Conservation (phyloP, 2,329 filamentous ascomycete genomes). For the Hyphodiscus sp. region DNA sequence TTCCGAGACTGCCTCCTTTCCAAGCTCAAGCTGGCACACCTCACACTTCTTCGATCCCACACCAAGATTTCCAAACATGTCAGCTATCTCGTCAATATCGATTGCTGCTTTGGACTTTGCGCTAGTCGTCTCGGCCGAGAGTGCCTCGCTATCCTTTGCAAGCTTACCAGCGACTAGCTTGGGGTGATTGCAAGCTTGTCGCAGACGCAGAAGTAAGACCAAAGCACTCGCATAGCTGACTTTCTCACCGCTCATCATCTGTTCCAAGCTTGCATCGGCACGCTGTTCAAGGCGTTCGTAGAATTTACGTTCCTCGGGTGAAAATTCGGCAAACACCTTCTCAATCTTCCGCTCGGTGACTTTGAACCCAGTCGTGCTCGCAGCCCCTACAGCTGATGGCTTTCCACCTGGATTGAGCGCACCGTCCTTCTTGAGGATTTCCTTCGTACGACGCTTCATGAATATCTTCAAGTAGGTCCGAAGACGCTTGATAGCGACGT, state of each 20-base stretch:
- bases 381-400: slow-evolving; percentile 36
- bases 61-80: slow-evolving; percentile 78
- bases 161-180: slow-evolving; percentile 80
- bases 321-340: slow-evolving; percentile 71
- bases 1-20: slow-evolving; percentile 24
- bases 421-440: slow-evolving; percentile 84
- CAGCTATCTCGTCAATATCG: slow-evolving; percentile 72
- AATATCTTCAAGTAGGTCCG: slow-evolving; percentile 83
- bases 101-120: slow-evolving; percentile 39
- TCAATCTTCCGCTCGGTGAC: slow-evolving; percentile 89
- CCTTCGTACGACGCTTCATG: slow-evolving; percentile 98
- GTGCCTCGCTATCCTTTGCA: slow-evolving; percentile 78
- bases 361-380: slow-evolving; percentile 65
- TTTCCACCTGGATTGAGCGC: slow-evolving; percentile 73
- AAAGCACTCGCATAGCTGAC: slow-evolving; percentile 91
- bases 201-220: slow-evolving; percentile 79
- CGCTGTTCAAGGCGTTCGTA: slow-evolving; percentile 79
- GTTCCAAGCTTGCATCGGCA: slow-evolving; percentile 78
- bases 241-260: slow-evolving; percentile 76
- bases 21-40: slow-evolving; percentile 28
- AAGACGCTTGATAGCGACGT: slow-evolving; percentile 79
- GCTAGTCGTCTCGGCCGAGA: slow-evolving; percentile 54
- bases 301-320: slow-evolving; percentile 73
- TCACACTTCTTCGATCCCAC: slow-evolving; percentile 31
- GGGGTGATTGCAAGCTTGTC: slow-evolving; percentile 93